phyloP scores from a whole-genome alignment of 805 yeast genomes.

The Wickerhamiella occidentalis region DNA sequence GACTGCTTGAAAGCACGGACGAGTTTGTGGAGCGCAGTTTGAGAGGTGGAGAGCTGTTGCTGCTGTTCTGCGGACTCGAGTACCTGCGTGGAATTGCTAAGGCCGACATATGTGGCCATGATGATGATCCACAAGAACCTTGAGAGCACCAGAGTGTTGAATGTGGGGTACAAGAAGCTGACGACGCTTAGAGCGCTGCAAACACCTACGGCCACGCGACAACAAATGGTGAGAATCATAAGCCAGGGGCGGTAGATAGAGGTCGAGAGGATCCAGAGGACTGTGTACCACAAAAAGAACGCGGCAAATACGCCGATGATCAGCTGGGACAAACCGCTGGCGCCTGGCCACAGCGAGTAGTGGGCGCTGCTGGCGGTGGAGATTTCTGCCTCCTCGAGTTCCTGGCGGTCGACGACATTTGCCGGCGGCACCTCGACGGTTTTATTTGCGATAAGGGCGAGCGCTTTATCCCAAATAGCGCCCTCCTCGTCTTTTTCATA shows the following conservation, averaged over 20 bases:
- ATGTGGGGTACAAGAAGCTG: background rate
- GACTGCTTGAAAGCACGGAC: background rate
- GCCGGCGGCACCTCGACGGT: background rate
- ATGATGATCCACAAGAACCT: slow-evolving; percentile 3
- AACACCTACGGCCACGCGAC: background rate
- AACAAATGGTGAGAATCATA: background rate
- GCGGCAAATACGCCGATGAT: background rate
- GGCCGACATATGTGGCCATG: slow-evolving; percentile 1
- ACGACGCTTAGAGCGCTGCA: slow-evolving; percentile 2
- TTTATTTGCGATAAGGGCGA: background rate
- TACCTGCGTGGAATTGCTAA: background rate
- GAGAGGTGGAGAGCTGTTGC: background rate
- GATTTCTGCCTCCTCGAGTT: slow-evolving; percentile 9
- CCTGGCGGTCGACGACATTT: slow-evolving; percentile 4
- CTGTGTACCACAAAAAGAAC: background rate
- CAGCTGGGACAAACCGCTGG: background rate
- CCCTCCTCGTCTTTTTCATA: slow-evolving; percentile 5
- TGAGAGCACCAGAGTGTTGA: background rate
- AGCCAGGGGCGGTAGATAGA: background rate
- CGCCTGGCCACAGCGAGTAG: slow-evolving; percentile 9
- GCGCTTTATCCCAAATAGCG: background rate
- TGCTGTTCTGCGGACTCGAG: background rate
- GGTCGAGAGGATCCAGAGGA: background rate
- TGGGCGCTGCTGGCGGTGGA: slow-evolving; percentile 7
- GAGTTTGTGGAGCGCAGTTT: slow-evolving; percentile 6